Conservation (phyloP, 2,329 filamentous ascomycete genomes). For the Davidsoniella eucalypti region DNA sequence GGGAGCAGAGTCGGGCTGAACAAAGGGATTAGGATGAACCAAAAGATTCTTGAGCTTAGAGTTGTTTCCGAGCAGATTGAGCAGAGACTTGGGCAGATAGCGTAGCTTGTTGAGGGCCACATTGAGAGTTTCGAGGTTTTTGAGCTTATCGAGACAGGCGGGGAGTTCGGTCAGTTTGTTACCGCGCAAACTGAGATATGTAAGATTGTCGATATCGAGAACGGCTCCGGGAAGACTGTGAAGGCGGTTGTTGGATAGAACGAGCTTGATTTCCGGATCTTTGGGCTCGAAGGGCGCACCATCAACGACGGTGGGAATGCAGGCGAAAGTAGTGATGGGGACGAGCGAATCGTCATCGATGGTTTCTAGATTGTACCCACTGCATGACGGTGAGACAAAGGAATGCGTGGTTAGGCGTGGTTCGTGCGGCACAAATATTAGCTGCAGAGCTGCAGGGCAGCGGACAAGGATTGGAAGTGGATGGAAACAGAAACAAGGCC, state of each 20-base stretch:
- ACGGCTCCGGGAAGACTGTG: constrained; percentile 39
- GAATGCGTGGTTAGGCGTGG: too few species aligned
- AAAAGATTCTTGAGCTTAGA: constrained; percentile 34
- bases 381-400: constrained; percentile 14
- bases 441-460: background rate
- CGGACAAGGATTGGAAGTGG: background rate
- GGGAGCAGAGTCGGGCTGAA: constrained; percentile 22
- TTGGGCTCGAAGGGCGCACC: constrained; percentile 43
- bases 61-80: constrained; percentile 33
- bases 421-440: too few species aligned
- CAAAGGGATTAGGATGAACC: constrained; percentile 47
- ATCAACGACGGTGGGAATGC: constrained; percentile 35
- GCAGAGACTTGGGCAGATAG: constrained; percentile 45
- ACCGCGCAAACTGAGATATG: constrained; percentile 47
- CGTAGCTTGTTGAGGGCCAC: constrained; percentile 46
- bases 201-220: constrained; percentile 44
- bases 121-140: constrained; percentile 45
- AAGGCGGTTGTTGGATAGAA: constrained; percentile 43
- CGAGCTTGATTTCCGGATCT: constrained; percentile 43
- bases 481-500: background rate
- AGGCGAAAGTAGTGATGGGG: constrained; percentile 37
- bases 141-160: constrained; percentile 38
- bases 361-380: constrained; percentile 29
- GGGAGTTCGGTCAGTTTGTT: constrained; percentile 47
- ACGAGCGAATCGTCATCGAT: constrained; percentile 41